These are phyloP conservation scores for Coniochaeta ligniaria DNA, from an alignment of 2,329 filamentous ascomycete species.

Conservation along the genomic window DNA sequence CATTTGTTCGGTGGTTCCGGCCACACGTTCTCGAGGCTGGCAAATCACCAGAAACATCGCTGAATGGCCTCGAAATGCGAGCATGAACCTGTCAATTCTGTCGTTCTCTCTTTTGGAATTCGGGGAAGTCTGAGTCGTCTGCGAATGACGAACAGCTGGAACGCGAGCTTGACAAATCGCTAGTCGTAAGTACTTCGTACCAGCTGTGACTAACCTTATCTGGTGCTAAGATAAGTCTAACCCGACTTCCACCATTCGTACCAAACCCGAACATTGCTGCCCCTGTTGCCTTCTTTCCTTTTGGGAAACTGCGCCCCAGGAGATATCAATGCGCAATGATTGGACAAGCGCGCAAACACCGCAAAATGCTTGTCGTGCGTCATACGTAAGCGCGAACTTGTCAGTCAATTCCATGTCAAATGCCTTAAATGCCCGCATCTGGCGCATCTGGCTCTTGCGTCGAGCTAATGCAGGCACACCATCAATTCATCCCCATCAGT, in stretches of 20 bases:
- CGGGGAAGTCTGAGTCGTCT: neutral
- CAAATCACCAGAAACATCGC: too few species aligned
- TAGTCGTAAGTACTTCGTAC: too few species aligned
- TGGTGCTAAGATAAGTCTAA: neutral
- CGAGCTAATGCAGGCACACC: neutral
- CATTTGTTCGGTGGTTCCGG: neutral
- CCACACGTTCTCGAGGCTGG: neutral
- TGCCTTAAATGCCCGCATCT: neutral
- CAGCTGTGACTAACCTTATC: slow-evolving; percentile 1
- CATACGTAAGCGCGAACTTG: neutral
- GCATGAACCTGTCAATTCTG: neutral
- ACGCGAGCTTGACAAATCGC: neutral
- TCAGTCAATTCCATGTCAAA: too few species aligned
- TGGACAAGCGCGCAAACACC: neutral
- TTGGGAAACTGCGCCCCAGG: neutral
- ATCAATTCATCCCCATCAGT: neutral
- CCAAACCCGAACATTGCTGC: neutral
- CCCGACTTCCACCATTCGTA: neutral
- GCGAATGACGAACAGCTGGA: neutral
- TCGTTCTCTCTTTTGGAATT: neutral
- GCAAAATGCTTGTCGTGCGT: neutral
- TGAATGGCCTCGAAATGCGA: too few species aligned
- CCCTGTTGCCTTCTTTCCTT: neutral
- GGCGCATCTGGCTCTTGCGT: neutral
- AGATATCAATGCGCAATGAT: neutral